Evolutionary conservation across 768 basidiomycete species (phyloP).

Genomic region (Suillus tomentosus): DNA sequence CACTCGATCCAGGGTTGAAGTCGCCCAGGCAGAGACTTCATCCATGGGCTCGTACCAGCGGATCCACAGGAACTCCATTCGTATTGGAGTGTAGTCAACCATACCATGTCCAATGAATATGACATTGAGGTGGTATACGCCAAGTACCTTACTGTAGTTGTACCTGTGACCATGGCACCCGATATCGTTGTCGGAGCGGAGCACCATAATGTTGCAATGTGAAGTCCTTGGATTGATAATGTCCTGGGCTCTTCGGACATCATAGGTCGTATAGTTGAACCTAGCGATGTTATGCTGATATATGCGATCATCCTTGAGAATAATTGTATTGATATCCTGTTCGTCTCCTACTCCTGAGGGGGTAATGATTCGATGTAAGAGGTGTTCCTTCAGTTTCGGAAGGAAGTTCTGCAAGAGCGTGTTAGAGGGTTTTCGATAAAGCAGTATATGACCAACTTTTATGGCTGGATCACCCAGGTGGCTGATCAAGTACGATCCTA

Average conservation of each 20-base stretch:
- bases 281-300: not conserved
- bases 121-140: conserved; percentile 5
- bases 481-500: not conserved
- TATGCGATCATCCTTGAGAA: not conserved
- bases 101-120: not conserved
- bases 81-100: not conserved
- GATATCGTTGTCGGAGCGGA: not conserved
- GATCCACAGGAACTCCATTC: conserved; percentile 10
- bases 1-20: not conserved
- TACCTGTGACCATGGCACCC: not conserved
- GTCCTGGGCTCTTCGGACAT: not conserved
- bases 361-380: conserved; percentile 8
- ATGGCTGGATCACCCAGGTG: not conserved
- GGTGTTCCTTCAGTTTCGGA: conserved; percentile 8
- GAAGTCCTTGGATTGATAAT: not conserved
- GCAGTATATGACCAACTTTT: too few species aligned
- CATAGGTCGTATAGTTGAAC: conserved; percentile 6
- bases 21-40: not conserved
- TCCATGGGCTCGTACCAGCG: not conserved
- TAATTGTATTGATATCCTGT: conserved; percentile 35
- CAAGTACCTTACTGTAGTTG: conserved; percentile 3
- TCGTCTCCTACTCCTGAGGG: conserved; percentile 41
- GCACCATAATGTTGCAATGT: not conserved
- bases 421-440: too few species aligned
- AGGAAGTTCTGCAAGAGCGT: conserved; percentile 18